Conservation (phyloP, 352 stramenopile species). For the Thraustochytrium striatum region DNA sequence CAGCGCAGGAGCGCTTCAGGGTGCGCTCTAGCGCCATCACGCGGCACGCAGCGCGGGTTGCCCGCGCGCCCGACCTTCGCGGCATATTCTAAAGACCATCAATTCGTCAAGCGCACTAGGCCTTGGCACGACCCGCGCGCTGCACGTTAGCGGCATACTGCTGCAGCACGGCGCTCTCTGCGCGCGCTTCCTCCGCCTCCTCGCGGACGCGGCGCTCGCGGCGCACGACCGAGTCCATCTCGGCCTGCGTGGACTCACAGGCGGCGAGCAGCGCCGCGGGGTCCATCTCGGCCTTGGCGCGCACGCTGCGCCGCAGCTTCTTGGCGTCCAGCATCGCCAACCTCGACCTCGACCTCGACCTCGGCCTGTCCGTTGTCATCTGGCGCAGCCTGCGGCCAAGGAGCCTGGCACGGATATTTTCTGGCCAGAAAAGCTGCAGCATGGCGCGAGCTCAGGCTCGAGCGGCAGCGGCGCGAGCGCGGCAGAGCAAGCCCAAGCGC, state of each 20-base stretch:
- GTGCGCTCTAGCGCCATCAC: background rate
- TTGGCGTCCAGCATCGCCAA: constrained; percentile 20
- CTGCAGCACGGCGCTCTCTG: background rate
- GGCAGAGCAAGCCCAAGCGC: too few relatives aligned
- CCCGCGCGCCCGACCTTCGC: background rate
- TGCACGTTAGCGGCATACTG: background rate
- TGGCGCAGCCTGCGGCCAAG: too few relatives aligned
- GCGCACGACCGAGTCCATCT: background rate
- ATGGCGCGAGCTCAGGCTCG: too few relatives aligned
- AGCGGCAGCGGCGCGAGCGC: too few relatives aligned
- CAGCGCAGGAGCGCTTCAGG: background rate
- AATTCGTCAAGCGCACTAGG: background rate
- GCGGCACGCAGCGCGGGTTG: background rate
- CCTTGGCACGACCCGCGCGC: background rate
- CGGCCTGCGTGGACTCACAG: background rate
- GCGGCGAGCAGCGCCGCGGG: background rate
- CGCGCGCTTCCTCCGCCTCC: background rate
- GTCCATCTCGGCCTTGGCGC: background rate
- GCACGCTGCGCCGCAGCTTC: background rate
- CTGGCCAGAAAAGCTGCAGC: too few relatives aligned
- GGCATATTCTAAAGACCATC: background rate
- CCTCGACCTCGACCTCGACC: too few relatives aligned
- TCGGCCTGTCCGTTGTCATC: too few relatives aligned
- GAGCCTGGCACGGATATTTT: too few relatives aligned
- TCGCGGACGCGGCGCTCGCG: background rate